Evolutionary conservation across 305 asterid species (phyloP).

Genomic region (Plantago lanceolata): DNA sequence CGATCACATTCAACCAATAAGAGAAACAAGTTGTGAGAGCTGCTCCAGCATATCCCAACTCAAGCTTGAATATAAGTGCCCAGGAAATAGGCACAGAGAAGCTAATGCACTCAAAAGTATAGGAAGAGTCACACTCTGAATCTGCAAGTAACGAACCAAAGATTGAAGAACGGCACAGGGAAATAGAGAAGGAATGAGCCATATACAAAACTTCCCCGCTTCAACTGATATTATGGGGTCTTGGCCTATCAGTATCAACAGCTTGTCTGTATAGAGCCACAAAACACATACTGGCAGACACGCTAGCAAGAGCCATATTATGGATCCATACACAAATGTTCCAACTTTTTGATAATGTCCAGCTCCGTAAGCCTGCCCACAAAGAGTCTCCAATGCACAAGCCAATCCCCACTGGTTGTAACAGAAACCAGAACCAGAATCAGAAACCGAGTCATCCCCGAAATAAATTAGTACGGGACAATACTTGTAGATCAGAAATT

Average conservation of each 20-base stretch:
- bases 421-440: neutral
- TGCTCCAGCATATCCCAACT: constrained; percentile 51
- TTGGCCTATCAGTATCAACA: constrained; percentile 45
- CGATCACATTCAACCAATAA: constrained; percentile 43
- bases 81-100: constrained; percentile 48
- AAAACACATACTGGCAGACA: constrained; percentile 51
- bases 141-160: constrained; percentile 46
- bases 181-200: constrained; percentile 49
- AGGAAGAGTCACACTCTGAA: constrained; percentile 52
- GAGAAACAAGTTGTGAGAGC: constrained; percentile 48
- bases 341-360: constrained; percentile 47
- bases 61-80: constrained; percentile 41
- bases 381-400: constrained; percentile 58
- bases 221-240: constrained; percentile 51
- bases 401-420: constrained; percentile 49
- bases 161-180: constrained; percentile 49
- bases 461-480: no score
- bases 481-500: no score
- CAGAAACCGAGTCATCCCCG: no score
- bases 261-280: constrained; percentile 40
- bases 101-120: constrained; percentile 46
- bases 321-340: constrained; percentile 35
- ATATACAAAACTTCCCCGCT: constrained; percentile 48
- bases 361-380: constrained; percentile 67
- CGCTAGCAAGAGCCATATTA: constrained; percentile 39